phyloP scores from a whole-genome alignment of 2,329 filamentous ascomycete species.

The Fusarium sp. region DNA sequence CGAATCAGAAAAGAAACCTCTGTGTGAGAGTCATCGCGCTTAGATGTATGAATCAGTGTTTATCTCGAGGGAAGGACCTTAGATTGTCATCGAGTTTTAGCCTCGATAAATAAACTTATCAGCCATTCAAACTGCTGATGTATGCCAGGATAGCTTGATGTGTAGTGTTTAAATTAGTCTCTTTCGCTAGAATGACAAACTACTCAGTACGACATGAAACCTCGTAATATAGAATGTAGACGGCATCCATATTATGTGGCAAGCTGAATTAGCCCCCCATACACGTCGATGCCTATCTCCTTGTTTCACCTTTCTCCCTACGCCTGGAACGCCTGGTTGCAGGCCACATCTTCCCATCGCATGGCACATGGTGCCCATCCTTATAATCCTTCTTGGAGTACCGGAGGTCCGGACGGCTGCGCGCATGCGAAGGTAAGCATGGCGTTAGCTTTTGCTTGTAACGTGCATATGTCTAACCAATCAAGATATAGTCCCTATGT shows the following conservation, averaged over 20 bases:
- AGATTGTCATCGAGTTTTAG: not conserved
- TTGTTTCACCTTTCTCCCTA: conserved; percentile 40
- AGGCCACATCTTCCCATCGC: conserved; percentile 36
- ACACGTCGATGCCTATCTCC: conserved; percentile 16
- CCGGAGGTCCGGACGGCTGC: not conserved
- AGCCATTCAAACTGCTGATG: not conserved
- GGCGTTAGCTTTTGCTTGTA: conserved; percentile 27
- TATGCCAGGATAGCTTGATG: not conserved
- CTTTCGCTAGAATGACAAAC: conserved; percentile 34
- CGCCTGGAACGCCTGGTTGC: conserved; percentile 49
- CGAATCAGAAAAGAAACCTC: not conserved
- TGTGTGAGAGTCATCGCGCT: not conserved
- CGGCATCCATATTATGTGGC: conserved; percentile 11
- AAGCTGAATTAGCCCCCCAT: conserved; percentile 5
- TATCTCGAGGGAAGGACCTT: not conserved
- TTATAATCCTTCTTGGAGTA: not conserved
- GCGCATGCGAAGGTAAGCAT: conserved; percentile 22
- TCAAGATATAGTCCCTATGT: conserved; percentile 3
- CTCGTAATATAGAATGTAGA: conserved; percentile 32
- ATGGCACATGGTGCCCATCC: conserved; percentile 29
- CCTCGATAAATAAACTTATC: no score
- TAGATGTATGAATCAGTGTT: not conserved
- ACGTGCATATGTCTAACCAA: conserved; percentile 33
- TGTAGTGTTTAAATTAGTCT: conserved; percentile 29
- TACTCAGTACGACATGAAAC: conserved; percentile 21